These are phyloP conservation scores for Globomyces pollinis-pini DNA, from an alignment of 192 early-diverging fungal species.

Conservation along the genomic window DNA sequence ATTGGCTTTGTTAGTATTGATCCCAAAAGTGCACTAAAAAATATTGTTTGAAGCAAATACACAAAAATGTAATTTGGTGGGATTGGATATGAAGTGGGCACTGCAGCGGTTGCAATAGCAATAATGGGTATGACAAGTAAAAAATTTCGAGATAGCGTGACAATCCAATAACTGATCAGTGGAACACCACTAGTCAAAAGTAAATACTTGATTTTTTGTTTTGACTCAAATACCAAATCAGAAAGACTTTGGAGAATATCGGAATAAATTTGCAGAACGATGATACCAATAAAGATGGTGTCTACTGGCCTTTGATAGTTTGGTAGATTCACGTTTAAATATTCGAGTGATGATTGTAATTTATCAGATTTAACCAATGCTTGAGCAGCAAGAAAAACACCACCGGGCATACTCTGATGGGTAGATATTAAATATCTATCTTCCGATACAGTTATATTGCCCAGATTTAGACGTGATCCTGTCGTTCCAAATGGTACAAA, in stretches of 20 bases:
- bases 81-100: background rate
- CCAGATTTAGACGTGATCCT: background rate
- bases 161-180: constrained; percentile 4
- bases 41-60: background rate
- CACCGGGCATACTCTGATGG: too few relatives aligned
- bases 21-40: background rate
- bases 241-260: background rate
- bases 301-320: too few relatives aligned
- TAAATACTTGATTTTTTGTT: constrained; percentile 3
- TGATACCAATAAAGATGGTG: too few relatives aligned
- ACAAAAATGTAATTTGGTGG: background rate
- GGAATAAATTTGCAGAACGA: background rate
- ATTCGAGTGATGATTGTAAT: too few relatives aligned
- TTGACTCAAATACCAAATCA: background rate
- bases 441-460: too few relatives aligned
- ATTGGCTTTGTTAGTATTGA: background rate
- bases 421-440: too few relatives aligned
- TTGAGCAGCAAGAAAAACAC: too few relatives aligned
- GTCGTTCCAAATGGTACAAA: background rate
- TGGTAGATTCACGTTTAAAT: too few relatives aligned
- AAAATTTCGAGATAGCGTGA: background rate
- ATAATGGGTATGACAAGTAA: background rate
- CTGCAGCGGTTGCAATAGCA: background rate
- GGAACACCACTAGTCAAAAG: background rate
- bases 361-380: too few relatives aligned